Evolutionary conservation across 208 protist species (phyloP), one percentile per base, ranked within the genome.

Genomic region (Trypanosomatidae sp.): DNA sequence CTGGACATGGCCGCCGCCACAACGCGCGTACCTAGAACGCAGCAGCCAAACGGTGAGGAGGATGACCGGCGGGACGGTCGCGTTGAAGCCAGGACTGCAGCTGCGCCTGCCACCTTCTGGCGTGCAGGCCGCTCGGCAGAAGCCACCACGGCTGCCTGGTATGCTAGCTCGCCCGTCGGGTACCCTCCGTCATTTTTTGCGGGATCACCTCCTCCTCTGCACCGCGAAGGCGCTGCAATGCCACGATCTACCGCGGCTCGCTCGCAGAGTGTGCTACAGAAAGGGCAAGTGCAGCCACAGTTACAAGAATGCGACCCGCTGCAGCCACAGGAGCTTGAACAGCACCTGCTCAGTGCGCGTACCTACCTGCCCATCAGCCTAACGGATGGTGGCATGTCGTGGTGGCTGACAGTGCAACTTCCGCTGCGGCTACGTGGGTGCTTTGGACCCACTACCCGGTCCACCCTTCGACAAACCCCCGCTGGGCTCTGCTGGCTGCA

Each of bases 301-400:
- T 36, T 22, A 44, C 36, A 43, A 4, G 39, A 65, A 28, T 22
- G 28, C 22, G 33, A 47, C 17, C 30, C 19, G 60, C 22, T 41
- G 13, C 19, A 10, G 60, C 22, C 19, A 7, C 36, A 47, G 33
- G 30, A 46, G 33, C 36, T 1, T 39, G 39, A n/a, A 9, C 60
- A 39, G 60, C 41, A 13, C 22, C 41, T 65, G 60, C 60, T 65
- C 39, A 65, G 66, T 7, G 19, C 49, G 49, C 66, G 58, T 6
- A 59, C 66, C 19, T 83, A 79, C 49, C 56, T 84, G 2, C 71
- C 80, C 10, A 65, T 84, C 30, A 76, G 72, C 47, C 46, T 84
- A 13, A 72, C 67, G 0, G 80, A 84, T 36, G 75, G 62, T 41
- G 80, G 80, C 10, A 84, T 84, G 80, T 80, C 80, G 68, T 84